These are phyloP conservation scores for Ogataea henricii DNA, from an alignment of 805 yeast genomes.

Conservation along the genomic window DNA sequence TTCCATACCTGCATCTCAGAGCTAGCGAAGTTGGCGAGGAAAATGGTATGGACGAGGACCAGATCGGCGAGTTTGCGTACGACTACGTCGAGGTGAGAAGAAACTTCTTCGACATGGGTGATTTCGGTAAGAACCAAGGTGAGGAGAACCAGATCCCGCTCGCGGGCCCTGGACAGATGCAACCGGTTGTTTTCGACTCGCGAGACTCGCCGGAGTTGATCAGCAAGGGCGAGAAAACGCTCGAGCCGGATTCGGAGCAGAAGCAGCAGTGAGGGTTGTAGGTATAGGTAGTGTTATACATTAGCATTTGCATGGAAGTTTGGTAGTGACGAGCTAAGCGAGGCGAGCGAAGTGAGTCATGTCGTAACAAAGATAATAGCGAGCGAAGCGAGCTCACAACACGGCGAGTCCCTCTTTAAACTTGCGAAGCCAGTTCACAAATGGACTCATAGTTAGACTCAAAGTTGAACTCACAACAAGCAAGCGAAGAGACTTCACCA, in stretches of 20 bases:
- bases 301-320: slow-evolving; percentile 7
- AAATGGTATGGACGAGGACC: slow-evolving; percentile 92
- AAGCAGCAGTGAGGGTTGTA: too few relatives aligned
- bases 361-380: too few relatives aligned
- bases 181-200: slow-evolving; percentile 3
- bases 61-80: slow-evolving; percentile 98
- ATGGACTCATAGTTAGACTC: too few relatives aligned
- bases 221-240: slow-evolving; percentile 1
- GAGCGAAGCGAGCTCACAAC: too few relatives aligned
- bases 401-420: too few relatives aligned
- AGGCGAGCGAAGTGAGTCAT: too few relatives aligned
- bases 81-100: slow-evolving; percentile 96
- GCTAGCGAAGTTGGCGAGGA: slow-evolving; percentile 85
- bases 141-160: slow-evolving; percentile 1
- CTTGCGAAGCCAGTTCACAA: too few relatives aligned
- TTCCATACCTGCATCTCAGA: slow-evolving; percentile 82
- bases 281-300: background rate
- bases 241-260: background rate
- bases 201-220: background rate
- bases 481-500: too few relatives aligned
- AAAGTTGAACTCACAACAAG: too few relatives aligned
- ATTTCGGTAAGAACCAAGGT: slow-evolving; percentile 7
- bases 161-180: background rate
- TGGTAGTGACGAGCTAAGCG: too few relatives aligned
- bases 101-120: slow-evolving; percentile 61